A percentile compares a stretch with the other conserved stretches of the same genome.
Evolutionary conservation across 2,329 filamentous ascomycete species (phyloP).

Genomic region (Colletotrichum scovillei): DNA sequence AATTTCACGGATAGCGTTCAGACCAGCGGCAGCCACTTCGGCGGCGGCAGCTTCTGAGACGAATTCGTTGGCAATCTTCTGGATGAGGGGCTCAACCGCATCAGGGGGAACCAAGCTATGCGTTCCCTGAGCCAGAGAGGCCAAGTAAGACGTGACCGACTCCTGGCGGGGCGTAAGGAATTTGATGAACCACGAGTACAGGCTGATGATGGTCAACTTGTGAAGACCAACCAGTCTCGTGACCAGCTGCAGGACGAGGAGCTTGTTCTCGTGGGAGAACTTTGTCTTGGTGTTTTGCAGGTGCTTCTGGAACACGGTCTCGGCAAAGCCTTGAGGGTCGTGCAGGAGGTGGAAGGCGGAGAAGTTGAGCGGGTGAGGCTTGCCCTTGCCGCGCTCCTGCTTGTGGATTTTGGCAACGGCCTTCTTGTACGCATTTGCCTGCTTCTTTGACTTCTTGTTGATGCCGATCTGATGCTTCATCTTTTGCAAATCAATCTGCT

Average conservation of each 20-base stretch:
- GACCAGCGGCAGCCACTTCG: conserved; percentile 90
- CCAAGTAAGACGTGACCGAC: conserved; percentile 92
- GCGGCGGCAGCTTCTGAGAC: conserved; percentile 93
- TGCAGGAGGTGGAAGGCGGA: conserved; percentile 93
- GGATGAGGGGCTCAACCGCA: conserved; percentile 86
- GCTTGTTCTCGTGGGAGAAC: conserved; percentile 87
- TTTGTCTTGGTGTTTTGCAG: conserved; percentile 88
- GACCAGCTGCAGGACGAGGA: conserved; percentile 90
- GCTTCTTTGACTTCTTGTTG: conserved; percentile 97
- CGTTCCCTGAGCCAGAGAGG: conserved; percentile 90
- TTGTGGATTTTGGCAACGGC: conserved; percentile 86
- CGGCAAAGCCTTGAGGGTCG: conserved; percentile 93
- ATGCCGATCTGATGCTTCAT: conserved; percentile 88
- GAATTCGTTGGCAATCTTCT: conserved; percentile 98
- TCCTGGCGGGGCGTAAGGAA: conserved; percentile 89
- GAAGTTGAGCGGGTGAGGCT: conserved; percentile 92
- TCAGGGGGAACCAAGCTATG: conserved; percentile 94
- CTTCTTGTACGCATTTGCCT: conserved; percentile 80
- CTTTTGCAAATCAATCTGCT: conserved; percentile 81
- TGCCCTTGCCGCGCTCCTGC: conserved; percentile 87
- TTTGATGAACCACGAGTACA: conserved; percentile 98
- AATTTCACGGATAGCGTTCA: conserved; percentile 95
- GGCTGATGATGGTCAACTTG: conserved; percentile 86
- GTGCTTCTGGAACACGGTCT: conserved; percentile 90
- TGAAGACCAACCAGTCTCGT: conserved; percentile 92